These are phyloP conservation scores for Lyophyllum atratum DNA, from an alignment of 768 basidiomycete genomes.

Conservation along the genomic window DNA sequence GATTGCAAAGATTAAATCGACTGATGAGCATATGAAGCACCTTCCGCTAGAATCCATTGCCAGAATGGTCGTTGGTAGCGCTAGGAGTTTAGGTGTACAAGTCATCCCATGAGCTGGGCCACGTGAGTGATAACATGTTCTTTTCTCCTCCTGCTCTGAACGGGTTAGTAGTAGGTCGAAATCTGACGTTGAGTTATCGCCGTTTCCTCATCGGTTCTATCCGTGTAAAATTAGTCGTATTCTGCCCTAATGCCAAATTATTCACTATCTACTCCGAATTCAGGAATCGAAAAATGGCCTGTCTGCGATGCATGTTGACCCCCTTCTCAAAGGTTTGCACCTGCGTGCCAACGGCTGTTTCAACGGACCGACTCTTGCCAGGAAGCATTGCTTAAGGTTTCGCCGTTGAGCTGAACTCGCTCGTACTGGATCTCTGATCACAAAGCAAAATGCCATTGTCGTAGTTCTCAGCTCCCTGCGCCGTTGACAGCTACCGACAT, in stretches of 20 bases:
- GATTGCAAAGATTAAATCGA: slow-evolving; percentile 95
- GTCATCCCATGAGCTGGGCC: slow-evolving; percentile 72
- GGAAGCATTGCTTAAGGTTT: slow-evolving; percentile 8
- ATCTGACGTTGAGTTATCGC: slow-evolving; percentile 4
- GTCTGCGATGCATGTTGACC: slow-evolving; percentile 5
- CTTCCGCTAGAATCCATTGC: slow-evolving; percentile 87
- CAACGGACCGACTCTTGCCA: slow-evolving; percentile 6
- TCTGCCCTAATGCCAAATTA: slow-evolving; percentile 17
- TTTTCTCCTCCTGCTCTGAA: slow-evolving; percentile 6
- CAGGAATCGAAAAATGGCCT: slow-evolving; percentile 13
- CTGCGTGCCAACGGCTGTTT: slow-evolving; percentile 2
- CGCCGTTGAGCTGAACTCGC: slow-evolving; percentile 1
- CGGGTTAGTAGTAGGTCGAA: slow-evolving; percentile 10
- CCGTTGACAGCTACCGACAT: slow-evolving; percentile 2
- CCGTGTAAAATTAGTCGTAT: slow-evolving; percentile 21
- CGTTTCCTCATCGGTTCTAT: slow-evolving; percentile 11
- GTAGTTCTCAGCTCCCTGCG: neutral
- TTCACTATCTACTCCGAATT: slow-evolving; percentile 7
- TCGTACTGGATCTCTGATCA: slow-evolving; percentile 6
- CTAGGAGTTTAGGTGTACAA: slow-evolving; percentile 84
- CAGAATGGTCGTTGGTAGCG: slow-evolving; percentile 86
- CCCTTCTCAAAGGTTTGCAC: slow-evolving; percentile 3
- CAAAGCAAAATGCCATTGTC: slow-evolving; percentile 7
- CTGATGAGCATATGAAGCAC: slow-evolving; percentile 87
- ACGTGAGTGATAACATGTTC: slow-evolving; percentile 20